Conservation (phyloP, 2,329 filamentous ascomycete species). For the Clonostachys rhizophaga region DNA sequence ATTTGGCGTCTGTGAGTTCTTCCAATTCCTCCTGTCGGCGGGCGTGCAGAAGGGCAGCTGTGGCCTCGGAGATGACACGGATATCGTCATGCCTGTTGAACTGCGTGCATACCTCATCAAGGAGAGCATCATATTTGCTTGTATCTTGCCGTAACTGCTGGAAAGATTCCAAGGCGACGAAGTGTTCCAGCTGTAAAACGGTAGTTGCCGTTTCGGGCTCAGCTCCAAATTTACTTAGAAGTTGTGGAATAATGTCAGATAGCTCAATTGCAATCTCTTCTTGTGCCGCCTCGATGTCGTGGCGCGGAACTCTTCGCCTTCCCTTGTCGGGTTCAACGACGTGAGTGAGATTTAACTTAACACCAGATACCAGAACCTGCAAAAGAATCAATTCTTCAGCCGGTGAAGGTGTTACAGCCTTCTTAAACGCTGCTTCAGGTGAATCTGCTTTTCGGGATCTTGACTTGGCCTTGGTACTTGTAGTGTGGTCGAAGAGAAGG, state of each 20-base stretch:
- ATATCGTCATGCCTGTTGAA: constrained; percentile 91
- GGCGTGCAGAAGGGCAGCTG: constrained; percentile 77
- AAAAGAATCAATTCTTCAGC: constrained; percentile 81
- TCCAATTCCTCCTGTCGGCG: constrained; percentile 83
- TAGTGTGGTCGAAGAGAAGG: constrained; percentile 86
- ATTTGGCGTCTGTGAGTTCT: constrained; percentile 76
- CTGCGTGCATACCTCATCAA: constrained; percentile 91
- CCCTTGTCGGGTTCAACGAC: constrained; percentile 60
- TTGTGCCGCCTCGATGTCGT: constrained; percentile 65
- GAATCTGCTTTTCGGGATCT: constrained; percentile 46
- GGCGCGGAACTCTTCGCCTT: constrained; percentile 52
- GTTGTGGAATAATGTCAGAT: constrained; percentile 72
- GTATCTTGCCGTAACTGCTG: constrained; percentile 85
- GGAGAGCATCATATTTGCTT: constrained; percentile 70
- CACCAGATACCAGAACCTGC: constrained; percentile 79
- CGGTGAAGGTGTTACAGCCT: constrained; percentile 66
- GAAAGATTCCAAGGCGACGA: constrained; percentile 82
- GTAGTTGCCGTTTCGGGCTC: constrained; percentile 79
- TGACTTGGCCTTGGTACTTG: constrained; percentile 46
- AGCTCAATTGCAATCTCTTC: constrained; percentile 77
- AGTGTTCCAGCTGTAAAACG: constrained; percentile 80
- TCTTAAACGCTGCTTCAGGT: constrained; percentile 60
- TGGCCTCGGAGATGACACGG: constrained; percentile 78
- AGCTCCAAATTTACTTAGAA: constrained; percentile 93
- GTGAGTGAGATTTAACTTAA: constrained; percentile 68